phyloP scores from a whole-genome alignment of 2,329 filamentous ascomycete species.

The Calycina herbarum region DNA sequence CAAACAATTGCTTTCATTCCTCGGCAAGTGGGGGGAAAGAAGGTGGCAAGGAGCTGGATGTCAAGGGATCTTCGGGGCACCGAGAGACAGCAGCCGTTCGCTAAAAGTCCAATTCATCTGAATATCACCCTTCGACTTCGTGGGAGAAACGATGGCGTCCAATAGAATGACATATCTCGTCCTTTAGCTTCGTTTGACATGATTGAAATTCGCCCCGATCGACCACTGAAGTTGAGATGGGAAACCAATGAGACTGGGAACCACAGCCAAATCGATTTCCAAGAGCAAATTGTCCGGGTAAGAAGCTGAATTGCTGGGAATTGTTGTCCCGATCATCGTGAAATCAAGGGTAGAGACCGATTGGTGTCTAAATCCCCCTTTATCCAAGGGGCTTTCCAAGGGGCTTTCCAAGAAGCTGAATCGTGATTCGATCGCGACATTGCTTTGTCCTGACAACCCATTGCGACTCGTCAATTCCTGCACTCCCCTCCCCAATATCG shows the following conservation, averaged over 20 bases:
- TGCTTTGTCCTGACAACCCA: not conserved
- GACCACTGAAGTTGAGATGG: no score
- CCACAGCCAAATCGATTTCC: no score
- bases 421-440: not conserved
- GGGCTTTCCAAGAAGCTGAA: not conserved
- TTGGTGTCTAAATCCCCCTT: no score
- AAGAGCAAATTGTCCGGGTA: no score
- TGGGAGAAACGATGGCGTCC: not conserved
- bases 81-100: not conserved
- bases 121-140: no score
- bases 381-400: no score
- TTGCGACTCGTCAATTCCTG: constrained; percentile 5
- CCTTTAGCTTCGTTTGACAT: no score
- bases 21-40: not conserved
- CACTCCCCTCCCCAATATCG: not conserved
- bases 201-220: no score
- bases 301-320: no score
- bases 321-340: no score
- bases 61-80: not conserved
- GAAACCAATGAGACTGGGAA: no score
- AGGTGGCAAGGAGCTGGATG: not conserved
- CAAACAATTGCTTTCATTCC: not conserved
- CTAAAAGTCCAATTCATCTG: not conserved
- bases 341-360: no score
- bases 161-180: not conserved